phyloP scores from a whole-genome alignment of 2,329 filamentous ascomycete genomes.

The Venturia carpophila region DNA sequence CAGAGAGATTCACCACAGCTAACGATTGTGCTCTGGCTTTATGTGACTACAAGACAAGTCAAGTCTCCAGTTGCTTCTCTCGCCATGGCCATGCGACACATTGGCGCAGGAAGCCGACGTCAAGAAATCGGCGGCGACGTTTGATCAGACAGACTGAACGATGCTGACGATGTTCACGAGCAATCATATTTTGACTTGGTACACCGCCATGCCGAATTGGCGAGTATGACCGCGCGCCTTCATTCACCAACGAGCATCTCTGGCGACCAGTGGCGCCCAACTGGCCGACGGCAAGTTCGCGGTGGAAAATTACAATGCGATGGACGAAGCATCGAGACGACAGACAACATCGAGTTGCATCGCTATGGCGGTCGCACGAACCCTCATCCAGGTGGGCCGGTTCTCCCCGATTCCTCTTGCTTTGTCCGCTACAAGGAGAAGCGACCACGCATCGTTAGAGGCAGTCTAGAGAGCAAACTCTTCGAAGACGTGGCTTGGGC shows the following conservation, averaged over 20 bases:
- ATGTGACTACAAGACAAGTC: neutral
- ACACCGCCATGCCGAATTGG: conserved; percentile 1
- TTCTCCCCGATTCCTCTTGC: neutral
- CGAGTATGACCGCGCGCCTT: neutral
- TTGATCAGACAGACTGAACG: neutral
- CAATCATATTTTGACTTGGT: neutral
- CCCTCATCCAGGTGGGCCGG: neutral
- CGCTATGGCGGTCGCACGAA: neutral
- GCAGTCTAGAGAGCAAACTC: neutral
- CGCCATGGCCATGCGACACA: too few relatives aligned
- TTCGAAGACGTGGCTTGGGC: neutral
- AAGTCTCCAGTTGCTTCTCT: neutral
- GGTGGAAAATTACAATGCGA: too few relatives aligned
- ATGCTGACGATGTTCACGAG: neutral
- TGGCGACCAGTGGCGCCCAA: neutral
- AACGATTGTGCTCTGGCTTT: neutral
- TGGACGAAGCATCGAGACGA: neutral
- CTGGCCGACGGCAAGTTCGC: neutral
- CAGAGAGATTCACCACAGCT: neutral
- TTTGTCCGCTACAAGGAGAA: neutral
- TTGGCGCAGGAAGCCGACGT: neutral
- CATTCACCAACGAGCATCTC: neutral
- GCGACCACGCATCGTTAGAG: neutral
- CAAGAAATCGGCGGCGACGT: neutral
- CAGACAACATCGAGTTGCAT: neutral